These are phyloP conservation scores for Xerocomus brunneocitrinus DNA, from an alignment of 768 basidiomycete species.

Conservation along the genomic window DNA sequence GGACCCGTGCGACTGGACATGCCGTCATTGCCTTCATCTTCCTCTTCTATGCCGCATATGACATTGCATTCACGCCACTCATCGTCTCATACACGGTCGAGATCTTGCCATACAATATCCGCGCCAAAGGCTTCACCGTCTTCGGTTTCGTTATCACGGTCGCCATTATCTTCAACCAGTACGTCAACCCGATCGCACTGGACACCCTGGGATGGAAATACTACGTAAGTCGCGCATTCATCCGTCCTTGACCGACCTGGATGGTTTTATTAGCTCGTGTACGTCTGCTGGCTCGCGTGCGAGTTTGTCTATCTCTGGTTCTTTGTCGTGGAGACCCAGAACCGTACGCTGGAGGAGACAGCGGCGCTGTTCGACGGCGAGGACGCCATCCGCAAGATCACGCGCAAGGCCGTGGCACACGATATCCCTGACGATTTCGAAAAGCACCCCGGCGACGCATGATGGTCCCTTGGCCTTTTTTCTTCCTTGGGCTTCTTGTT, in stretches of 20 bases:
- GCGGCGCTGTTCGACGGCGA: constrained; percentile 75
- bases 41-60: constrained; percentile 75
- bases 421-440: constrained; percentile 20
- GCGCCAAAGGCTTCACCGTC: constrained; percentile 81
- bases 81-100: constrained; percentile 86
- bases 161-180: constrained; percentile 86
- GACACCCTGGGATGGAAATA: constrained; percentile 67
- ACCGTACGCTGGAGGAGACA: constrained; percentile 76
- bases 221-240: constrained; percentile 42
- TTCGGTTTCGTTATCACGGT: constrained; percentile 77
- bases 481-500: background rate
- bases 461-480: background rate
- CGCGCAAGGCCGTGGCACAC: constrained; percentile 21
- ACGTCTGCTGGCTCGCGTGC: constrained; percentile 64
- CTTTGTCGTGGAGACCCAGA: constrained; percentile 69
- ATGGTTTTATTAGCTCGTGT: constrained; percentile 45
- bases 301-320: constrained; percentile 64
- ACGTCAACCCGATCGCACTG: constrained; percentile 79
- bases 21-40: constrained; percentile 82
- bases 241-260: background rate
- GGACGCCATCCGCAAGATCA: constrained; percentile 40
- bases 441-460: constrained; percentile 14
- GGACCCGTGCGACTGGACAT: constrained; percentile 46
- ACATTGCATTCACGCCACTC: constrained; percentile 81
- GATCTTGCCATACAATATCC: constrained; percentile 77